Percentiles rank a stretch among this genome's conserved stretches.
phyloP scores from a whole-genome alignment of 768 basidiomycete genomes.

The Lentinula lateritia region DNA sequence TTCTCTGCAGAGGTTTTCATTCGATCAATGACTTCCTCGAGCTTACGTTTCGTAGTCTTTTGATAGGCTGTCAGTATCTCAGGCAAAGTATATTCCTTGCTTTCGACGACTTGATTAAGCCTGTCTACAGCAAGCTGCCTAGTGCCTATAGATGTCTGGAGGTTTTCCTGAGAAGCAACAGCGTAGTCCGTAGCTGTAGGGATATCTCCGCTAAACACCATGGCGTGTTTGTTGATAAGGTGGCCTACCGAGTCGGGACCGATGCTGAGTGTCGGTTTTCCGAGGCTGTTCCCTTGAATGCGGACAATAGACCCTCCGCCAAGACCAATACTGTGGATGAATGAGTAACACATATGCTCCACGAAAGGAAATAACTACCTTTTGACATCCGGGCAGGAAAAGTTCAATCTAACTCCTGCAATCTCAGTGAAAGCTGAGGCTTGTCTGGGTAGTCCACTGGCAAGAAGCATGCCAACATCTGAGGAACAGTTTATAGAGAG shows the following conservation, averaged over 20 bases:
- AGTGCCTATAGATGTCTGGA: background rate
- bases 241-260: constrained; percentile 58
- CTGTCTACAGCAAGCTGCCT: background rate
- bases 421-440: constrained; percentile 50
- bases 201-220: constrained; percentile 43
- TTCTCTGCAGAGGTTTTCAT: constrained; percentile 55
- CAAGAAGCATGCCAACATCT: constrained; percentile 50
- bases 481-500: constrained; percentile 13
- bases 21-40: constrained; percentile 45
- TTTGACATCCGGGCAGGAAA: constrained; percentile 46
- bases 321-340: constrained; percentile 37
- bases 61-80: constrained; percentile 26
- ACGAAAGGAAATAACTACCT: constrained; percentile 15
- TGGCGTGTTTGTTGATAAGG: constrained; percentile 31
- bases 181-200: constrained; percentile 52
- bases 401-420: constrained; percentile 47
- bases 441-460: constrained; percentile 48
- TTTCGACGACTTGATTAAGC: constrained; percentile 20
- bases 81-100: constrained; percentile 7
- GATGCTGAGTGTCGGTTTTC: constrained; percentile 26
- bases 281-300: background rate
- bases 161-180: constrained; percentile 27
- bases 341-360: background rate
- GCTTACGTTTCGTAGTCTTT: constrained; percentile 35
- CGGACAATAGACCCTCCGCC: constrained; percentile 53